These are phyloP conservation scores for Leishmania braziliensis DNA, from an alignment of 208 protist genomes.

Conservation along the genomic window DNA sequence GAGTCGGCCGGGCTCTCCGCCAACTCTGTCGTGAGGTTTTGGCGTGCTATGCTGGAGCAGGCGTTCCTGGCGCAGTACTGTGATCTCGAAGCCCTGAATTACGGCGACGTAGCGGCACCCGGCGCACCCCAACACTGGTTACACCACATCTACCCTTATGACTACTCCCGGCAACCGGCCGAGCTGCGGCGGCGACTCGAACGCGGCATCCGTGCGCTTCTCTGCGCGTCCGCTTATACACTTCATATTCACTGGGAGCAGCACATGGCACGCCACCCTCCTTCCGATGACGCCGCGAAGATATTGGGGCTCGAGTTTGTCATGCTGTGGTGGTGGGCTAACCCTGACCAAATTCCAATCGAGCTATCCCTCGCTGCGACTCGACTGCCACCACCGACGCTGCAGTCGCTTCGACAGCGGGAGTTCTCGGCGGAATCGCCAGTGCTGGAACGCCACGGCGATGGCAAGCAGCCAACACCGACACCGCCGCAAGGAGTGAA, in stretches of 20 bases:
- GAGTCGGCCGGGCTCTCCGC: neutral
- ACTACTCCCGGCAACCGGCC: conserved; percentile 20
- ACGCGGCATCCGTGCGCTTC: conserved; percentile 20
- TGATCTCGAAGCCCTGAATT: neutral
- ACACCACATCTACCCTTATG: conserved; percentile 17
- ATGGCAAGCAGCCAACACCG: neutral
- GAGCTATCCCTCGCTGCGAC: conserved; percentile 32
- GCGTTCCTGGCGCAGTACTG: conserved; percentile 36
- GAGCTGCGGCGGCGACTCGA: conserved; percentile 34
- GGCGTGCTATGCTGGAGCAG: conserved; percentile 41
- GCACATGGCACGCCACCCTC: conserved; percentile 15
- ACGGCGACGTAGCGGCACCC: neutral
- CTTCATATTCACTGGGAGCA: conserved; percentile 66
- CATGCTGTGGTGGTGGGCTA: conserved; percentile 73
- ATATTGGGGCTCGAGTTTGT: conserved; percentile 56
- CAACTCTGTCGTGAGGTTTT: conserved; percentile 2
- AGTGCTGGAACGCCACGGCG: neutral
- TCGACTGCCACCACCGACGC: conserved; percentile 19
- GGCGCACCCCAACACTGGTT: neutral
- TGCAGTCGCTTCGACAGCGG: conserved; percentile 9
- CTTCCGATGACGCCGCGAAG: neutral
- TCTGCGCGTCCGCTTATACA: conserved; percentile 49
- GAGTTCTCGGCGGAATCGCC: neutral
- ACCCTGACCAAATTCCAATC: conserved; percentile 63
- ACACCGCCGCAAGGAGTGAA: too few relatives aligned